phyloP scores from a whole-genome alignment of 73 alveolate species.

The Symbiodinium natans region DNA sequence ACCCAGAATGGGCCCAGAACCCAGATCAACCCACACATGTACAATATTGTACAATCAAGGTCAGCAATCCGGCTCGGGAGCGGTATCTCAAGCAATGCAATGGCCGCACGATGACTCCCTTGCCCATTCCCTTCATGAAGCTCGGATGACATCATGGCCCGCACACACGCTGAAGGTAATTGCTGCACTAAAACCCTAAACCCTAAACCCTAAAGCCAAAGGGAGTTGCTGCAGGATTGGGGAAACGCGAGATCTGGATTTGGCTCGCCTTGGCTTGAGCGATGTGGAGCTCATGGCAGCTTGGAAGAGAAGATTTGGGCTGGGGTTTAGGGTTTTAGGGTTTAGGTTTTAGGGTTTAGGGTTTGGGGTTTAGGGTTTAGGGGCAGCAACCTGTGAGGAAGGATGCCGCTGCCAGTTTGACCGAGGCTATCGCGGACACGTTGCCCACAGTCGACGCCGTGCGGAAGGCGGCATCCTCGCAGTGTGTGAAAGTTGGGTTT shows the following conservation, averaged over 20 bases:
- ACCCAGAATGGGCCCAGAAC: too few species aligned
- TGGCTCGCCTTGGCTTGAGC: conserved; percentile 58
- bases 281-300: conserved; percentile 80
- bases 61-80: conserved; percentile 31
- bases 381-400: neutral
- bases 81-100: conserved; percentile 48
- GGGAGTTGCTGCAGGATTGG: conserved; percentile 28
- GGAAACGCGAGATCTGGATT: conserved; percentile 6
- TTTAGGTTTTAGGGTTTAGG: too few species aligned
- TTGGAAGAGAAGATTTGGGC: neutral
- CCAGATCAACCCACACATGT: too few species aligned
- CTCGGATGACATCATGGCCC: neutral
- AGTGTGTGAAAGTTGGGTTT: neutral
- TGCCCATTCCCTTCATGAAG: conserved; percentile 57
- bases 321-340: neutral
- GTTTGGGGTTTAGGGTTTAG: too few species aligned
- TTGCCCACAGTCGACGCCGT: conserved; percentile 46
- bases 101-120: conserved; percentile 53
- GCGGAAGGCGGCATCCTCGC: neutral
- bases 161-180: too few species aligned
- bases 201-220: too few species aligned
- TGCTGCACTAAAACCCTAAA: neutral
- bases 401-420: neutral
- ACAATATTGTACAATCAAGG: neutral
- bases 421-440: conserved; percentile 77